phyloP scores from a whole-genome alignment of 495 filamentous ascomycete genomes.

The Margaritispora aquatica region DNA sequence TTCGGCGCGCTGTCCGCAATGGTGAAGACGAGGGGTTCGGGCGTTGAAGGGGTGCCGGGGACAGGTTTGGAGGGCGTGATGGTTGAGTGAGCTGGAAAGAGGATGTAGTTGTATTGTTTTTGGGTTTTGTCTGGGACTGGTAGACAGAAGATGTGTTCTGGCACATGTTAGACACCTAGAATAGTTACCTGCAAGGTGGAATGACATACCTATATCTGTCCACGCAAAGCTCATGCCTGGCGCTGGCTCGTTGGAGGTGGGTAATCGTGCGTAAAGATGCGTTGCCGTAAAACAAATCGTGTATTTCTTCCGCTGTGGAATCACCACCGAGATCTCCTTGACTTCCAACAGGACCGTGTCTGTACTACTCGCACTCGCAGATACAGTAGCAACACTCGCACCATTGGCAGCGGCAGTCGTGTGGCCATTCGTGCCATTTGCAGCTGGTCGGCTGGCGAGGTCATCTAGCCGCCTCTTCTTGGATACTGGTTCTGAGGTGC shows the following conservation, averaged over 20 bases:
- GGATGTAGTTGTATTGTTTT: slow-evolving; percentile 81
- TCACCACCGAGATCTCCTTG: slow-evolving; percentile 64
- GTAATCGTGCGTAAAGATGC: slow-evolving; percentile 62
- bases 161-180: too few species aligned
- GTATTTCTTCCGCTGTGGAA: slow-evolving; percentile 92
- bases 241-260: slow-evolving; percentile 58
- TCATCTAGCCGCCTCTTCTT: slow-evolving; percentile 46
- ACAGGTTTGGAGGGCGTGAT: slow-evolving; percentile 34
- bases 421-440: slow-evolving; percentile 18
- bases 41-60: slow-evolving; percentile 22
- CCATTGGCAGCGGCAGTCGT: background rate
- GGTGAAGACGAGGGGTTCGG: slow-evolving; percentile 81
- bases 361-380: slow-evolving; percentile 20
- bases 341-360: slow-evolving; percentile 53
- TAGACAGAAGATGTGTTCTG: slow-evolving; percentile 73
- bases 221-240: slow-evolving; percentile 59
- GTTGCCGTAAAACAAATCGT: slow-evolving; percentile 63
- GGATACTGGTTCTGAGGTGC: slow-evolving; percentile 28
- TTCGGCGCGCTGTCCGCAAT: slow-evolving; percentile 69
- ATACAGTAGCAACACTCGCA: background rate
- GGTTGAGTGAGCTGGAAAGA: slow-evolving; percentile 67
- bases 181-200: too few species aligned
- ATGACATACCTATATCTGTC: slow-evolving; percentile 64
- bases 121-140: slow-evolving; percentile 89
- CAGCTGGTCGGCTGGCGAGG: slow-evolving; percentile 18